Base-by-base conservation (phyloP, 2,329 filamentous ascomycete genomes). In the Ceratocystis variospora region DNA sequence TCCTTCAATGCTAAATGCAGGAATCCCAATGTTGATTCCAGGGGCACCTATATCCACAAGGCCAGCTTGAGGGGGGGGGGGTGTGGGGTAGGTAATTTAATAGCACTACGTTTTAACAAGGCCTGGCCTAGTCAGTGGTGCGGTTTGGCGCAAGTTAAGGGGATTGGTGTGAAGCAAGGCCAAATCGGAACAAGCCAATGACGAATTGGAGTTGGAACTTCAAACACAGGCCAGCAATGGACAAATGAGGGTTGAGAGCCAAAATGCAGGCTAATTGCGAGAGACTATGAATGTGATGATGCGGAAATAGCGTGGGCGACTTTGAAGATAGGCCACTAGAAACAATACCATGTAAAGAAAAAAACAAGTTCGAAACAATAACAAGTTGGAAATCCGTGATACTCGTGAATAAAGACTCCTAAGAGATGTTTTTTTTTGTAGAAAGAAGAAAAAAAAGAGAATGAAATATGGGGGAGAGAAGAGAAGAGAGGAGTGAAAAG, bases 1-100 rank as follows among this genome's bases (percentile, higher is more conserved):
- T 67, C 62, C 66, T 67, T 65, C 62, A 61, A 62, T 62, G 62
- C 55, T 45, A 65, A 67, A 62, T 62, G 19, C 55, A 61, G 45
- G 25, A 63, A 66, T 55, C 31, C 22, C 17, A 63, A 50, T 33
- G 45, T 19, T 59, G 55, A 59, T 57, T 62, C 66, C 66, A 67
- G 62, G 62, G 66, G 55, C 31, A 12, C 17, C 37, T 61, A 41
- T 46, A 46, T 59, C 37, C 55, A 45, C 37, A 41, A 67, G 46
- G 61, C 50, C 61, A 17, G 64, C 57, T 50, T 44, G 31, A 33
- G 53, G 63, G 31, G 55, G 28, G 46, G 46, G 46, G 33, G 10
- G 33, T 3, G 37, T 3, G 33, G 33, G 33, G 37, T 41, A 41
- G 37, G 7, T 63, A 67, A 63, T 50, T 59, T 67, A n/a, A 46